A percentile compares a stretch with the other conserved stretches of the same genome.
These are phyloP conservation scores for Moniliophthora roreri DNA, from an alignment of 1,284 basidiomycete genomes.

Conservation along the genomic window DNA sequence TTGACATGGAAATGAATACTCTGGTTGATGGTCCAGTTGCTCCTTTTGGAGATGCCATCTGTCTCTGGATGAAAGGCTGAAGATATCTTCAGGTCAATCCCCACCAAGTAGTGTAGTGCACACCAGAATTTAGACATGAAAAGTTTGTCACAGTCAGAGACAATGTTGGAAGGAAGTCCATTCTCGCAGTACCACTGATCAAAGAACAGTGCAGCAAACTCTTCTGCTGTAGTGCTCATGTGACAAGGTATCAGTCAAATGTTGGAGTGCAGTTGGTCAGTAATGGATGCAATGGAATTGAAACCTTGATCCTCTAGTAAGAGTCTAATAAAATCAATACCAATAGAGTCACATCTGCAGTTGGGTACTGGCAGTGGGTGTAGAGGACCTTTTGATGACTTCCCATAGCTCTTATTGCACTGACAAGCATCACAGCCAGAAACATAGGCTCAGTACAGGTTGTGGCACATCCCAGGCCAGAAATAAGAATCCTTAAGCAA, in stretches of 20 bases:
- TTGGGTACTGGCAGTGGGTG: slow-evolving; percentile 32
- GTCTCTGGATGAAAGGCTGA: slow-evolving; percentile 27
- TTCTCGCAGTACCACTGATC: slow-evolving; percentile 34
- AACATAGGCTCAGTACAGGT: slow-evolving; percentile 29
- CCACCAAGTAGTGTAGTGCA: background rate
- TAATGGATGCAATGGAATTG: slow-evolving; percentile 38
- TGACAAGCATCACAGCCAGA: slow-evolving; percentile 34
- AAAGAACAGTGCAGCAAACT: slow-evolving; percentile 18
- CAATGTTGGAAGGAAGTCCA: slow-evolving; percentile 22
- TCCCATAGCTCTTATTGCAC: slow-evolving; percentile 25
- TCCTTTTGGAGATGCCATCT: slow-evolving; percentile 27
- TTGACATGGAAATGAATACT: slow-evolving; percentile 29
- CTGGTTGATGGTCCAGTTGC: slow-evolving; percentile 35
- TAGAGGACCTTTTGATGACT: slow-evolving; percentile 20
- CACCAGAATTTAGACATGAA: slow-evolving; percentile 25
- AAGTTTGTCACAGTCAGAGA: slow-evolving; percentile 29
- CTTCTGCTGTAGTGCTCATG: slow-evolving; percentile 14
- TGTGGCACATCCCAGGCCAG: slow-evolving; percentile 35
- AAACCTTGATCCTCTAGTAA: slow-evolving; percentile 28
- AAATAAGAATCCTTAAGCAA: slow-evolving; percentile 25
- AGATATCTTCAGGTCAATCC: slow-evolving; percentile 10
- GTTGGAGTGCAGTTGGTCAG: slow-evolving; percentile 35
- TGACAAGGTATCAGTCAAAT: slow-evolving; percentile 30
- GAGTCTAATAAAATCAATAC: slow-evolving; percentile 34
- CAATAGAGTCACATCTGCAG: slow-evolving; percentile 21